phyloP scores from a whole-genome alignment of 2,329 filamentous ascomycete genomes.

The Colletotrichum incanum region DNA sequence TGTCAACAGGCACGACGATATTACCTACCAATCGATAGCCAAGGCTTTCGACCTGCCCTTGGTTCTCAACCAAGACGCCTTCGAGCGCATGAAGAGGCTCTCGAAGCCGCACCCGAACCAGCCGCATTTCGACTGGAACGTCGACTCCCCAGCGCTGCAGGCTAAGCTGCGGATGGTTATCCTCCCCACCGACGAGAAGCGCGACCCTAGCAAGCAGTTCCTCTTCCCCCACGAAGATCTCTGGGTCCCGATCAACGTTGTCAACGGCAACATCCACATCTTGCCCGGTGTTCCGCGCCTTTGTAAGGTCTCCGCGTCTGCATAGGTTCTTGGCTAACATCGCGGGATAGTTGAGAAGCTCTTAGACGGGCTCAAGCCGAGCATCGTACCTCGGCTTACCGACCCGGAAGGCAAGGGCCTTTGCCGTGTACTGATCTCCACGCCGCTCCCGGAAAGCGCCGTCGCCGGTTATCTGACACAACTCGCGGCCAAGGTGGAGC shows the following conservation, averaged over 20 bases:
- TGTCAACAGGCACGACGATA: slow-evolving; percentile 87
- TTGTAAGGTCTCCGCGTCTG: slow-evolving; percentile 63
- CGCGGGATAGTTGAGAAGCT: slow-evolving; percentile 75
- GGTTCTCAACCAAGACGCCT: slow-evolving; percentile 82
- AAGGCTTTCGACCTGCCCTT: slow-evolving; percentile 87
- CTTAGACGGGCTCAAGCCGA: slow-evolving; percentile 82
- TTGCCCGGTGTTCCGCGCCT: slow-evolving; percentile 90
- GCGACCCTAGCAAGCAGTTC: slow-evolving; percentile 79
- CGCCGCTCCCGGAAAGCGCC: slow-evolving; percentile 87
- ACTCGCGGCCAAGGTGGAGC: slow-evolving; percentile 80
- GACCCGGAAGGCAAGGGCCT: slow-evolving; percentile 89
- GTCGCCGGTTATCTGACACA: slow-evolving; percentile 88
- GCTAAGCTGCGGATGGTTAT: slow-evolving; percentile 94
- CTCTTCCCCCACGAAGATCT: slow-evolving; percentile 85
- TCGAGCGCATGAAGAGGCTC: slow-evolving; percentile 86
- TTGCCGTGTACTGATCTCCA: slow-evolving; percentile 85
- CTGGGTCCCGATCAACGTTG: slow-evolving; percentile 91
- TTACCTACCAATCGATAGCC: slow-evolving; percentile 95
- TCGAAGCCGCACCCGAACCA: slow-evolving; percentile 82
- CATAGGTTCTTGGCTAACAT: slow-evolving; percentile 16
- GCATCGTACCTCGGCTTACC: slow-evolving; percentile 77
- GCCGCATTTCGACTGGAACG: slow-evolving; percentile 87
- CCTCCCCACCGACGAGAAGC: slow-evolving; percentile 81
- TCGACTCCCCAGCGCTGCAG: slow-evolving; percentile 81
- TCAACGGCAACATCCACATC: slow-evolving; percentile 95